phyloP scores from a whole-genome alignment of 352 stramenopile species.

The Phytophthora sansomeana region DNA sequence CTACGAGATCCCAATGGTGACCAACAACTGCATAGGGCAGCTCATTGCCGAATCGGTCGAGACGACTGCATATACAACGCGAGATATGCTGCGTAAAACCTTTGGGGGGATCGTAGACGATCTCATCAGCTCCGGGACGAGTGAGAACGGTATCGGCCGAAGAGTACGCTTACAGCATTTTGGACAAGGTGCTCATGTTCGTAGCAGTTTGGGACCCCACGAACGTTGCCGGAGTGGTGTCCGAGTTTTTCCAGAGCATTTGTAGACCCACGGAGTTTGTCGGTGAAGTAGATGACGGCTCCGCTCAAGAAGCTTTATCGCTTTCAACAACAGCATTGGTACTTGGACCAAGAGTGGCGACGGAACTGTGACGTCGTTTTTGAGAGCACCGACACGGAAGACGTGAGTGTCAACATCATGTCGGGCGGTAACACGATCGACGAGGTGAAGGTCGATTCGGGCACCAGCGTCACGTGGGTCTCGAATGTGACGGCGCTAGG shows the following conservation, averaged over 20 bases:
- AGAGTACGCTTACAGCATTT: constrained; percentile 46
- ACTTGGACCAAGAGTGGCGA: constrained; percentile 42
- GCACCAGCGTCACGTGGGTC: constrained; percentile 39
- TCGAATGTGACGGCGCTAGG: constrained; percentile 34
- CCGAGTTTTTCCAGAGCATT: constrained; percentile 62
- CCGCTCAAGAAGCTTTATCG: constrained; percentile 36
- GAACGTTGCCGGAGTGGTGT: constrained; percentile 44
- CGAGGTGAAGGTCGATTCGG: constrained; percentile 40
- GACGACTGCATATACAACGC: constrained; percentile 31
- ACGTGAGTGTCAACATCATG: constrained; percentile 47
- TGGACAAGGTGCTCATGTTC: constrained; percentile 41
- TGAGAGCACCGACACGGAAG: constrained; percentile 41
- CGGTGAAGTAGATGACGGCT: constrained; percentile 54
- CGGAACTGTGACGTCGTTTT: constrained; percentile 44
- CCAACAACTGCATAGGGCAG: constrained; percentile 43
- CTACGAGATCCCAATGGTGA: constrained; percentile 49
- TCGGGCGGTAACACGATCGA: constrained; percentile 28
- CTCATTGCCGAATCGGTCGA: constrained; percentile 24
- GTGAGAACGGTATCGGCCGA: constrained; percentile 34
- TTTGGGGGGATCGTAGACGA: constrained; percentile 56
- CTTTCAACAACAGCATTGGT: constrained; percentile 36
- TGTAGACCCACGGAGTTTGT: constrained; percentile 54
- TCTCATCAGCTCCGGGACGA: constrained; percentile 44
- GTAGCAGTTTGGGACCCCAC: constrained; percentile 56
- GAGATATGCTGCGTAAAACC: constrained; percentile 53